A percentile compares a stretch with the other conserved stretches of the same genome.
Evolutionary conservation across 2,329 filamentous ascomycete species (phyloP).

Genomic region (Verticillium nonalfalfae): DNA sequence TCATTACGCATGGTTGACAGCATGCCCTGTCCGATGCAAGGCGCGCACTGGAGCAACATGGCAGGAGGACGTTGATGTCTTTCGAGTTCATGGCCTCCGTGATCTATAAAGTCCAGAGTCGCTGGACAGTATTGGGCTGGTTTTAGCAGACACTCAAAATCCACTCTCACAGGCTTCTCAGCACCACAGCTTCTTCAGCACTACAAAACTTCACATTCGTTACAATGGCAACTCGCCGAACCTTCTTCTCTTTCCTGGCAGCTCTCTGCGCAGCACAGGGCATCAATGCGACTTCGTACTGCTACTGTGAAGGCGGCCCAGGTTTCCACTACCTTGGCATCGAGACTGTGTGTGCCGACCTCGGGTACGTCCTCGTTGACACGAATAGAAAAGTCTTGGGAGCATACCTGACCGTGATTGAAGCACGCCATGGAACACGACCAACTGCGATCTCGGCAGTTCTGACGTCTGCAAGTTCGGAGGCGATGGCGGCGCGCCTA

Average conservation of each 20-base stretch:
- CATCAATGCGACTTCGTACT: neutral
- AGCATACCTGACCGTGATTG: neutral
- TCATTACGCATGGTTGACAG: no score
- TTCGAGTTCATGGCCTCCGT: no score
- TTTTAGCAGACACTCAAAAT: no score
- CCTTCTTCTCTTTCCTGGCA: neutral
- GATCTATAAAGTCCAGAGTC: no score
- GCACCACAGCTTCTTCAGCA: neutral
- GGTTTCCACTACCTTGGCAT: neutral
- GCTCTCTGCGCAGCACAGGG: neutral
- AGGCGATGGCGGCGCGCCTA: neutral
- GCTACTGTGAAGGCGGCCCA: neutral
- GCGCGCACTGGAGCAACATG: no score
- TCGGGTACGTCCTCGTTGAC: neutral
- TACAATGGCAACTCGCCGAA: neutral
- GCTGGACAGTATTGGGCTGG: no score
- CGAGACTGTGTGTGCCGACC: neutral
- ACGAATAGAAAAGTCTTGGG: neutral
- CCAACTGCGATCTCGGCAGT: neutral
- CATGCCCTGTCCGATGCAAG: no score
- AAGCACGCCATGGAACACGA: neutral
- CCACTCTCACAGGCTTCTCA: no score
- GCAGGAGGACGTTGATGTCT: no score
- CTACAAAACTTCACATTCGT: neutral
- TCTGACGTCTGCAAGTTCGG: neutral